phyloP scores from a whole-genome alignment of 2,329 filamentous ascomycete species.

The Sporothrix inflata region DNA sequence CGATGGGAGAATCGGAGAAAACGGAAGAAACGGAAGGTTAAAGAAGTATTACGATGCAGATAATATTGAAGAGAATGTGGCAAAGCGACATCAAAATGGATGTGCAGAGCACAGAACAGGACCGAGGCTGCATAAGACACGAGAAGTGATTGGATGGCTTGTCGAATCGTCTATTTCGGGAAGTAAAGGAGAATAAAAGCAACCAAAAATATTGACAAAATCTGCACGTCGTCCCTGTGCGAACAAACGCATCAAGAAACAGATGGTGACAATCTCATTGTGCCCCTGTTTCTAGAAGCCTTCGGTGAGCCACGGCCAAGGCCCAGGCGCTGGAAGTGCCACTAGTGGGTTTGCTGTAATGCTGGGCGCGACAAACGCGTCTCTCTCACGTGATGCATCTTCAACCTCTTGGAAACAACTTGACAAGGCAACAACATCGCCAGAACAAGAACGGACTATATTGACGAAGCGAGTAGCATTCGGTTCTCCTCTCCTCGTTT shows the following conservation, averaged over 20 bases:
- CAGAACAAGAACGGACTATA: not conserved
- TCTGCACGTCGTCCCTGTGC: not conserved
- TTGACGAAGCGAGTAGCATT: not conserved
- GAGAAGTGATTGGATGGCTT: no score
- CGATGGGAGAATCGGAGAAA: not conserved
- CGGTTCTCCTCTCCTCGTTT: not conserved
- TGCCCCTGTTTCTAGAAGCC: constrained; percentile 6
- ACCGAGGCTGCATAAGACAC: no score
- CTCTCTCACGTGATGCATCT: not conserved
- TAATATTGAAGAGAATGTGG: no score
- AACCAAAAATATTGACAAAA: not conserved
- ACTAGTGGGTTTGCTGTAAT: not conserved
- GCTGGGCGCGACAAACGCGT: not conserved
- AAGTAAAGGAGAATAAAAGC: no score
- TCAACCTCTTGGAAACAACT: not conserved
- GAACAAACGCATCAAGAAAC: constrained; percentile 4
- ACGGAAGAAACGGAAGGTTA: constrained; percentile 1
- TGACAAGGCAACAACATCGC: not conserved
- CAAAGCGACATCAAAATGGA: no score
- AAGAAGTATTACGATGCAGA: no score
- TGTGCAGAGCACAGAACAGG: no score
- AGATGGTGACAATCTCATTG: not conserved
- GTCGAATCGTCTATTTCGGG: no score
- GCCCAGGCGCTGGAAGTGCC: not conserved
- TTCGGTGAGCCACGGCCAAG: not conserved